Conservation (phyloP, 2,329 filamentous ascomycete genomes). For the Nannizziopsis arthrosporioides region DNA sequence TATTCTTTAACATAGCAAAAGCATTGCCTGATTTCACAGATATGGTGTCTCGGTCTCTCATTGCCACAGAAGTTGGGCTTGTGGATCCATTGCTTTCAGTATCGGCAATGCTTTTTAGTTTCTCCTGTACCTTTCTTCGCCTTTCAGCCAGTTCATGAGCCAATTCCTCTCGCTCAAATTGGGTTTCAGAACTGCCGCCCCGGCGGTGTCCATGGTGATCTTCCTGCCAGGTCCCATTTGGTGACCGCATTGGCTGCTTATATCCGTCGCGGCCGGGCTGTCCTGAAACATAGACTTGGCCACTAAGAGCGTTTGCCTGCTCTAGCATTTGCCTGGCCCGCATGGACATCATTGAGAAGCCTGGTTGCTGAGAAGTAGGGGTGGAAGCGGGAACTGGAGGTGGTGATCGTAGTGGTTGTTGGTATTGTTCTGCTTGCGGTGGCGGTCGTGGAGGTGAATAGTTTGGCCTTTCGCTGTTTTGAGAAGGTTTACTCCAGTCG, state of each 20-base stretch:
- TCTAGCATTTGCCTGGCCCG: constrained; percentile 30
- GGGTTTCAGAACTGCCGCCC: constrained; percentile 38
- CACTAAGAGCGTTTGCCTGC: constrained; percentile 26
- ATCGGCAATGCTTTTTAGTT: constrained; percentile 34
- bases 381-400: neutral
- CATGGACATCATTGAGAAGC: constrained; percentile 23
- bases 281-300: constrained; percentile 16
- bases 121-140: constrained; percentile 38
- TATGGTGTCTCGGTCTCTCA: constrained; percentile 20
- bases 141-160: constrained; percentile 39
- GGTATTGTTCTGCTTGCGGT: constrained; percentile 10
- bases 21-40: constrained; percentile 30
- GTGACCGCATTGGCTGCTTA: constrained; percentile 1
- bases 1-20: constrained; percentile 36
- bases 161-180: constrained; percentile 39
- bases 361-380: neutral
- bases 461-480: constrained; percentile 14
- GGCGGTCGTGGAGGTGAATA: constrained; percentile 5
- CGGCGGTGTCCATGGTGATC: constrained; percentile 36
- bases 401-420: neutral
- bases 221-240: constrained; percentile 36
- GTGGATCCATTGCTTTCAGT: constrained; percentile 31
- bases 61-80: constrained; percentile 29
- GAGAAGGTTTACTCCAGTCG: constrained; percentile 32
- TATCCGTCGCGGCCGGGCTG: constrained; percentile 14